Evolutionary conservation across 345 rosid genomes (phyloP).

Genomic region (Gossypium mustelinum): DNA sequence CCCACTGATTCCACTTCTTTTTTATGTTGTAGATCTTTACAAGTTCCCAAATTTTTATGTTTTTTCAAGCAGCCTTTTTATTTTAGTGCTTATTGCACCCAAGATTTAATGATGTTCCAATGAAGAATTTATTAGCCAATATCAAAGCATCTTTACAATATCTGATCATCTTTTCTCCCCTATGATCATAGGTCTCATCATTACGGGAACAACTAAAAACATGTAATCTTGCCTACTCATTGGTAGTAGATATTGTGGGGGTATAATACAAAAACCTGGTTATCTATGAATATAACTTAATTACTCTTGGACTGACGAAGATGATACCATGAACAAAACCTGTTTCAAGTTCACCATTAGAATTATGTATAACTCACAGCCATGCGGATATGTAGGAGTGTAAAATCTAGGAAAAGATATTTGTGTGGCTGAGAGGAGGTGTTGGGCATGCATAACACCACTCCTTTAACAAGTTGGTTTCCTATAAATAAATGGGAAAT

Average conservation of each 20-base stretch:
- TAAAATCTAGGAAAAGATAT: neutral
- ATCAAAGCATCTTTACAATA: constrained; percentile 11
- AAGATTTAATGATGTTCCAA: constrained; percentile 20
- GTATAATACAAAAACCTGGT: neutral
- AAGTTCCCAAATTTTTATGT: neutral
- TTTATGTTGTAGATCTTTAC: constrained; percentile 6
- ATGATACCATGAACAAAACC: neutral
- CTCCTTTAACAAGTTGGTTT: neutral
- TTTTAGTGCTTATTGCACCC: constrained; percentile 35
- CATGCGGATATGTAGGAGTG: neutral
- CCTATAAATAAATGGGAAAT: neutral
- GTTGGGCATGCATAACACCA: neutral
- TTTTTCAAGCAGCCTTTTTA: neutral
- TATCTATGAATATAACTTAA: neutral
- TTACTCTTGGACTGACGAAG: neutral
- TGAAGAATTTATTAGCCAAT: constrained; percentile 20
- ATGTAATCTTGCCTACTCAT: neutral
- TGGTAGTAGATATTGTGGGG: neutral
- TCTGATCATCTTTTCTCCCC: neutral
- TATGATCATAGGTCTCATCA: neutral
- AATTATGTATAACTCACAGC: neutral
- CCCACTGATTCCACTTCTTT: constrained; percentile 27
- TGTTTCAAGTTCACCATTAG: neutral
- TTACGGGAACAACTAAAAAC: neutral
- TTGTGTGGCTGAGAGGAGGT: neutral